phyloP scores from a whole-genome alignment of 1,139 yeast genomes.

The Nakaseomyces sp. region DNA sequence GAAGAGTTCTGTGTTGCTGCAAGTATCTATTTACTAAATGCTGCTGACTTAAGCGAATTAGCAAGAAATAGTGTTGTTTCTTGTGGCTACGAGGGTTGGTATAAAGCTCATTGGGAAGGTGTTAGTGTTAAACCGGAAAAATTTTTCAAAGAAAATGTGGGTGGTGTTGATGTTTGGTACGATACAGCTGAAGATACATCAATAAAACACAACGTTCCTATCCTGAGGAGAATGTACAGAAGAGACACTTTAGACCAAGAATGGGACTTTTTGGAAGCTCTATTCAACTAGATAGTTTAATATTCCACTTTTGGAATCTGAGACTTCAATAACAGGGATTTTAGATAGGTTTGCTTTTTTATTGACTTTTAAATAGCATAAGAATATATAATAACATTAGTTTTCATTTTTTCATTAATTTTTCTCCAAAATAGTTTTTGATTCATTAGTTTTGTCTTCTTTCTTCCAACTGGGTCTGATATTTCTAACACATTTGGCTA shows the following conservation, averaged over 20 bases:
- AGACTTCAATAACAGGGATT: neutral
- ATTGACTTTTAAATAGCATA: neutral
- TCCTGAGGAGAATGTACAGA: slow-evolving; percentile 24
- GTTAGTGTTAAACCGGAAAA: slow-evolving; percentile 12
- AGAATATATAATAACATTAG: neutral
- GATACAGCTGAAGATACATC: slow-evolving; percentile 25
- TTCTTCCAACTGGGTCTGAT: slow-evolving; percentile 31
- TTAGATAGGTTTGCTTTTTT: neutral
- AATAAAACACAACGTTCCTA: slow-evolving; percentile 28
- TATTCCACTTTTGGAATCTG: neutral
- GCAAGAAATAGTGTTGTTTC: slow-evolving; percentile 42
- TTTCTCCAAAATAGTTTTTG: neutral
- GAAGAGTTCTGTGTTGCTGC: slow-evolving; percentile 71
- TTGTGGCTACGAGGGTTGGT: slow-evolving; percentile 77
- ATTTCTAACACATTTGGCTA: slow-evolving; percentile 27
- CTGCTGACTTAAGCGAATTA: slow-evolving; percentile 60
- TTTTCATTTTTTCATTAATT: neutral
- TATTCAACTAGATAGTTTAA: slow-evolving; percentile 4
- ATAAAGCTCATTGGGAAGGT: slow-evolving; percentile 92
- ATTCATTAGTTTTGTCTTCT: slow-evolving; percentile 1
- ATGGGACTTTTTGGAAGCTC: slow-evolving; percentile 21
- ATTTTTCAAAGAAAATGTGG: slow-evolving; percentile 17
- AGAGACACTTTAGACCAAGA: slow-evolving; percentile 23
- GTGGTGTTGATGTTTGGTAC: slow-evolving; percentile 25
- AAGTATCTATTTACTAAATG: slow-evolving; percentile 55